Percentiles rank a stretch among this genome's conserved stretches.
Evolutionary conservation across 331 rosid species (phyloP).

Genomic region (Phaseolus coccineus): DNA sequence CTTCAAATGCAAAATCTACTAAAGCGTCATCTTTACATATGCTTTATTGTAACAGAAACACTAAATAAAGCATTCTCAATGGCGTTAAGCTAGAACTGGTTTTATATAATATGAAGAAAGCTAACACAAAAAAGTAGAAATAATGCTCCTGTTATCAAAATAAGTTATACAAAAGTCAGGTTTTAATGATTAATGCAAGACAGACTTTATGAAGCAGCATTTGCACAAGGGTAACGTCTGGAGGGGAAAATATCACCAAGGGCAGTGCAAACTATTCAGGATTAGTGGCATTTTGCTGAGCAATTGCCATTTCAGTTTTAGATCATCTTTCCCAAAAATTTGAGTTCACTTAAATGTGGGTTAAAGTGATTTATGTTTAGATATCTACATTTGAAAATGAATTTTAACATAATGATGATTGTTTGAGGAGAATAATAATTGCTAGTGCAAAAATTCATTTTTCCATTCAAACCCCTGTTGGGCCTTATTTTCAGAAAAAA

Average conservation of each 20-base stretch:
- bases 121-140: constrained; percentile 21
- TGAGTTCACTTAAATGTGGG: neutral
- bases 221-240: neutral
- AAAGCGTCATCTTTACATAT: neutral
- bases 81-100: constrained; percentile 3
- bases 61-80: constrained; percentile 18
- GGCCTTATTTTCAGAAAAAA: neutral
- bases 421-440: neutral
- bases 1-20: constrained; percentile 18
- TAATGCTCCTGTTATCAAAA: constrained; percentile 4
- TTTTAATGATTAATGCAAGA: neutral
- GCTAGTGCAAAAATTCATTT: neutral
- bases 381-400: neutral
- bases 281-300: neutral
- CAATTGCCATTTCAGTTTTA: neutral
- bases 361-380: neutral
- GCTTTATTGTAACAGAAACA: constrained; percentile 18
- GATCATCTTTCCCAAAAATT: neutral
- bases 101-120: constrained; percentile 1
- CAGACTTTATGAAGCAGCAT: constrained; percentile 25
- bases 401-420: neutral
- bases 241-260: neutral
- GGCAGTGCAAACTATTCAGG: constrained; percentile 28
- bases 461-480: neutral
- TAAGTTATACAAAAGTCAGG: neutral